Evolutionary conservation across 768 basidiomycete species (phyloP), one percentile per base, ranked within the genome.

Genomic region (Dendrothele bispora): DNA sequence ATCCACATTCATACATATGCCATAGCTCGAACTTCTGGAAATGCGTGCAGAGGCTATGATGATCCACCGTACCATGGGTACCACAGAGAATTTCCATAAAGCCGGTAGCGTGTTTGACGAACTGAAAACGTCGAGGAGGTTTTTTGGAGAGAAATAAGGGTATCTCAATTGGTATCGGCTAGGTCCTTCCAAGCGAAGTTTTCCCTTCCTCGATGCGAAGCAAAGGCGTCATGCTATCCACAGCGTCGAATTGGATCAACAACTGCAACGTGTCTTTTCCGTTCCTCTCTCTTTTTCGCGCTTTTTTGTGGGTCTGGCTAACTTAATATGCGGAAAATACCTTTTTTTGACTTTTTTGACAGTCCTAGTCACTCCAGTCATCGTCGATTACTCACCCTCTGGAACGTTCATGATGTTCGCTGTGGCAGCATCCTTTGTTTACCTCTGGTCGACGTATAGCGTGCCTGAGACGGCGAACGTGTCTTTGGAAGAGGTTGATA

Each of bases 161-260:
- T 1, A 65, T 84, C 30, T 87, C 84, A 26, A 81, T 86, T 52
- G 90, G 90, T 0, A 77, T 92, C 51, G 84, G 83, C 3, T 93
- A 91, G 91, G 82, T 91, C 2, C 77, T 93, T 7, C 87, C 91
- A 0, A 83, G 80, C 52, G 91, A 94, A 64, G 82, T 94, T 2
- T 91, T 92, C 58, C 82, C 91, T 1, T 68, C 88, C 1, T 85
- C 87, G 2, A 75, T 88, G 67, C 74, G 91, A 52, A 85, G 87
- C 55, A 84, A 84, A 59, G 92, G 92, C 39, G 91, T 93, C 4
- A 81, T 89, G 20, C 57, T 95, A 18, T 83, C 88, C 17, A 92
- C 91, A 2, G 86, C 88, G 3, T 88, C 86, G n/a, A 89, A 88
- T 54, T 92, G 90, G 90, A 56, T 79, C 21, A 91, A 91, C 58